Evolutionary conservation across 2,329 filamentous ascomycete species (phyloP).

Genomic region (Cordyceps sp.): DNA sequence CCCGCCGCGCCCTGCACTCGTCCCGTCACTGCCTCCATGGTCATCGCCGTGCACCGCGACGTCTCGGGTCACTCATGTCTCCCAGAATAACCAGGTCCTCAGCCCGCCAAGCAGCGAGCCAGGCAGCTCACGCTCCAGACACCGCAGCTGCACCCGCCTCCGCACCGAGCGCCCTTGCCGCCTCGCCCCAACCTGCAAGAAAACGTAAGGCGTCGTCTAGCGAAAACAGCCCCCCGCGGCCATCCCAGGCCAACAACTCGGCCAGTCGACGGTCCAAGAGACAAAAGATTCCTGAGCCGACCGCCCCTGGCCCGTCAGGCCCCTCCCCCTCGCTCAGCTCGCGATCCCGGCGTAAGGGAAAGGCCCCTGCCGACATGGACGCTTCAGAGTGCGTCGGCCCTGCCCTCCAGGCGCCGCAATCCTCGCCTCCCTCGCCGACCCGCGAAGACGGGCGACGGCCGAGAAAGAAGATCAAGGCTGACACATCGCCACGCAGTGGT

Average conservation of each 20-base stretch:
- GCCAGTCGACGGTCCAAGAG: conserved; percentile 51
- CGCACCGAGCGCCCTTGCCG: conserved; percentile 10
- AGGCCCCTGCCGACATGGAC: conserved; percentile 52
- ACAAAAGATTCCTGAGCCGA: conserved; percentile 43
- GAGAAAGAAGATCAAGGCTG: conserved; percentile 3
- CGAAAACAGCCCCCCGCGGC: conserved; percentile 26
- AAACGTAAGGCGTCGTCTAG: conserved; percentile 60
- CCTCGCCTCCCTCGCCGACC: too few relatives aligned
- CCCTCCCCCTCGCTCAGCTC: conserved; percentile 14
- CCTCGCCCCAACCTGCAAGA: conserved; percentile 31
- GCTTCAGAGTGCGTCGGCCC: conserved; percentile 52
- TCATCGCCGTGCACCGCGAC: conserved; percentile 10
- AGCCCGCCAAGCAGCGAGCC: conserved; percentile 69
- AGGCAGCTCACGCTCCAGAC: conserved; percentile 29
- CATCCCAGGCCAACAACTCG: conserved; percentile 11
- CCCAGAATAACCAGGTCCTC: conserved; percentile 91
- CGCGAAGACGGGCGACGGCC: too few relatives aligned
- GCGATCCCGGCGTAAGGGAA: conserved; percentile 41
- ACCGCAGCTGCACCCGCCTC: conserved; percentile 19
- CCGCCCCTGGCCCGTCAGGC: conserved; percentile 16
- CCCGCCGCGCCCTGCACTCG: too few relatives aligned
- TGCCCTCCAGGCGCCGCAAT: too few relatives aligned
- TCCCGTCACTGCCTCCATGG: conserved; percentile 10
- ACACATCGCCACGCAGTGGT: conserved; percentile 6
- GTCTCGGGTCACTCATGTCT: conserved; percentile 59